Percentiles rank a stretch among this genome's conserved stretches.
phyloP scores from a whole-genome alignment of 176 grass and related monocot species.

The Poa annua region DNA sequence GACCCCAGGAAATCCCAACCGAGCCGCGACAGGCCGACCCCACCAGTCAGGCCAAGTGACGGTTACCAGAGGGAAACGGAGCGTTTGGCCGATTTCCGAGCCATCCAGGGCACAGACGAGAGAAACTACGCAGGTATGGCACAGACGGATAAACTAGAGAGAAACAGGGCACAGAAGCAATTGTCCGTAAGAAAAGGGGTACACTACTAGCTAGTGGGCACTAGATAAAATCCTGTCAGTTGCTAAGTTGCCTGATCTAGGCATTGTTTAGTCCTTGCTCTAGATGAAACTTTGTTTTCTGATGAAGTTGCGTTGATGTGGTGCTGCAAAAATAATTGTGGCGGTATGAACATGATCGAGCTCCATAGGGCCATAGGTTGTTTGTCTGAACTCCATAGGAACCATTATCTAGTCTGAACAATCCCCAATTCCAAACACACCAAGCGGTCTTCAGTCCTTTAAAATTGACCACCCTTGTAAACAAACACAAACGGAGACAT shows the following conservation, averaged over 20 bases:
- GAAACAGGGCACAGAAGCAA: too few relatives aligned
- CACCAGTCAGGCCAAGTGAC: too few relatives aligned
- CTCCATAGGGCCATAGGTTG: background rate
- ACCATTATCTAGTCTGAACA: slow-evolving; percentile 8
- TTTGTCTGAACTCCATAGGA: background rate
- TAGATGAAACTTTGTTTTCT: background rate
- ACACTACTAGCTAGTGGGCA: background rate
- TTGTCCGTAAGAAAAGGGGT: too few relatives aligned
- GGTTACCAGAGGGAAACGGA: too few relatives aligned
- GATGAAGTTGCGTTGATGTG: background rate
- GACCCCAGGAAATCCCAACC: too few relatives aligned
- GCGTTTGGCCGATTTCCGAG: too few relatives aligned
- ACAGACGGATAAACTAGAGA: too few relatives aligned
- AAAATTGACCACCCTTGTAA: slow-evolving; percentile 42
- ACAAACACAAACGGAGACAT: slow-evolving; percentile 22
- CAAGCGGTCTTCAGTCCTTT: slow-evolving; percentile 23
- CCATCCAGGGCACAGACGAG: too few relatives aligned
- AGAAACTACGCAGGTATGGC: too few relatives aligned
- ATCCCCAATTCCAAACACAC: background rate
- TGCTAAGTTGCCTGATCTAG: background rate
- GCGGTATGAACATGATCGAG: slow-evolving; percentile 7
- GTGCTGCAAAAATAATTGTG: background rate
- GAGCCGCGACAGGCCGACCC: too few relatives aligned
- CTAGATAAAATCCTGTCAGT: background rate
- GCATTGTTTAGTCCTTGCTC: background rate